These are phyloP conservation scores for Ceratopteris richardii DNA, from an alignment of 75 land plant species.

Conservation along the genomic window DNA sequence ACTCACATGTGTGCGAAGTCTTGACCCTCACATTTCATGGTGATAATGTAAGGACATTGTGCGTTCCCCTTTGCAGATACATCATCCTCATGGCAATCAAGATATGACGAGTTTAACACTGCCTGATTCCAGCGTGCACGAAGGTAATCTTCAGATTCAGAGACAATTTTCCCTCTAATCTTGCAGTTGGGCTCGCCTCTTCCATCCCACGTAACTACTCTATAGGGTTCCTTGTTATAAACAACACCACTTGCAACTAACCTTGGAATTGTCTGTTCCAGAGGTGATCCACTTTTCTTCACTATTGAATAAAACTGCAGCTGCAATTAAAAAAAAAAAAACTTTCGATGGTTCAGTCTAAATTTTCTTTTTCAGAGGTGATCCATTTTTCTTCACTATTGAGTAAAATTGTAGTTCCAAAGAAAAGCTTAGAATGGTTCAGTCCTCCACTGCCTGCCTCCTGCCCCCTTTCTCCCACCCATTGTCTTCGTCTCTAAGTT, in stretches of 20 bases:
- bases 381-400: too few species aligned
- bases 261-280: conserved; percentile 53
- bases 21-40: conserved; percentile 70
- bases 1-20: conserved; percentile 71
- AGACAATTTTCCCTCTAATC: neutral
- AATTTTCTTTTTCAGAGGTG: too few species aligned
- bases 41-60: conserved; percentile 64
- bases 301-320: conserved; percentile 70
- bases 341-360: too few species aligned
- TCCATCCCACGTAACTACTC: conserved; percentile 64
- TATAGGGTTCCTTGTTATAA: conserved; percentile 38
- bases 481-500: too few species aligned
- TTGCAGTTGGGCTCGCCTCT: conserved; percentile 23
- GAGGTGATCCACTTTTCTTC: conserved; percentile 32
- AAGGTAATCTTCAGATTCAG: neutral
- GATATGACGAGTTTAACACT: neutral
- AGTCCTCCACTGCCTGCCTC: too few species aligned
- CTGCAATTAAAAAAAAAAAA: conserved; percentile 33
- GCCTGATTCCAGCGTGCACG: conserved; percentile 8
- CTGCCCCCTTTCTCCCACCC: too few species aligned
- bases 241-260: conserved; percentile 81
- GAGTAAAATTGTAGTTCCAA: too few species aligned
- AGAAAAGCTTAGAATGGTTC: too few species aligned
- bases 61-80: conserved; percentile 4
- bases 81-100: neutral